Evolutionary conservation across 495 filamentous ascomycete genomes (phyloP).

Genomic region (Lepraria neglecta): DNA sequence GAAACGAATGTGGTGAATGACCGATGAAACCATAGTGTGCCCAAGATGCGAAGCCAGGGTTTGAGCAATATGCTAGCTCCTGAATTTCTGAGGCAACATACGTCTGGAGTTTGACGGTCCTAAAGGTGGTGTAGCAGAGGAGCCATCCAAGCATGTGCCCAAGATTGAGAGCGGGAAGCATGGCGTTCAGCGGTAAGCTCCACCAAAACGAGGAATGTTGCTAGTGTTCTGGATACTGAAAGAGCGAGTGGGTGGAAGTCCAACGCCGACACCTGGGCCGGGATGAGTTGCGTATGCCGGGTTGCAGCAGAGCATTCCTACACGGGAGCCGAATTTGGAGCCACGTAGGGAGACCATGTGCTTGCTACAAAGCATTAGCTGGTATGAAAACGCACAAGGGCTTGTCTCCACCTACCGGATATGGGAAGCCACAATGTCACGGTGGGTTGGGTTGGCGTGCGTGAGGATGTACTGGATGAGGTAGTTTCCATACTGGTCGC

Average conservation of each 20-base stretch:
- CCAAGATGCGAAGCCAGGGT: slow-evolving; percentile 13
- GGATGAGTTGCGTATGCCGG: slow-evolving; percentile 78
- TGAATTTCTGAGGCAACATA: not conserved
- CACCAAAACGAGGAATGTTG: slow-evolving; percentile 42
- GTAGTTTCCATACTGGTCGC: slow-evolving; percentile 98
- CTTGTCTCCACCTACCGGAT: slow-evolving; percentile 53
- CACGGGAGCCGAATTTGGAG: slow-evolving; percentile 96
- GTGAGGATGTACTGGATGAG: slow-evolving; percentile 94
- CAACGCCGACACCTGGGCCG: slow-evolving; percentile 69
- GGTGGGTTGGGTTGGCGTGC: slow-evolving; percentile 76
- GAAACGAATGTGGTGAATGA: slow-evolving; percentile 12
- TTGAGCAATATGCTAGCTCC: slow-evolving; percentile 10
- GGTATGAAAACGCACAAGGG: slow-evolving; percentile 1
- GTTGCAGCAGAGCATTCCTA: slow-evolving; percentile 98
- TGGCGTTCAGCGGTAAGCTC: slow-evolving; percentile 43
- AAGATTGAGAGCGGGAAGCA: not conserved
- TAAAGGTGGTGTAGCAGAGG: not conserved
- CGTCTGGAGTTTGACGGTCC: not conserved
- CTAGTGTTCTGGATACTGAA: slow-evolving; percentile 44
- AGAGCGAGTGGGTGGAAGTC: slow-evolving; percentile 54
- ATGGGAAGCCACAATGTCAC: slow-evolving; percentile 86
- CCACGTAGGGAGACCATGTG: slow-evolving; percentile 99
- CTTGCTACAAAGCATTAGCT: slow-evolving; percentile 49
- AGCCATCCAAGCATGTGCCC: slow-evolving; percentile 7
- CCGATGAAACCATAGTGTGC: not conserved